Conservation (phyloP, 352 stramenopile genomes). For the Poterioochromonas sp. region DNA sequence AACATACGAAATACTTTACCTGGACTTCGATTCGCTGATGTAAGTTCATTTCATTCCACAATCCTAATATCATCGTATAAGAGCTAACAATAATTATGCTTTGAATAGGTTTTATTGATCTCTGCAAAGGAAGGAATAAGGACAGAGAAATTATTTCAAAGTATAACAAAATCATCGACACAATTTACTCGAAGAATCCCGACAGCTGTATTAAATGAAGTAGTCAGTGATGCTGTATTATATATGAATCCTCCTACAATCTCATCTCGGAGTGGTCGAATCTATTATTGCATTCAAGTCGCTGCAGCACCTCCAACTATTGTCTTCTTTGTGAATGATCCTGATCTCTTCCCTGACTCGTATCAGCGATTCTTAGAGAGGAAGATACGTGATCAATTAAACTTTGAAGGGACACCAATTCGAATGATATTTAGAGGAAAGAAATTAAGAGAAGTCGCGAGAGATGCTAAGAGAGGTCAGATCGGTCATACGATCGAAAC, state of each 20-base stretch:
- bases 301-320: slow-evolving; percentile 60
- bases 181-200: slow-evolving; percentile 58
- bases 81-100: not conserved
- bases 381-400: slow-evolving; percentile 30
- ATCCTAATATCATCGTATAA: not conserved
- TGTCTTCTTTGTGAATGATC: slow-evolving; percentile 70
- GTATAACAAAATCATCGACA: slow-evolving; percentile 56
- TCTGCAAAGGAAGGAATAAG: slow-evolving; percentile 65
- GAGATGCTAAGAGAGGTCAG: slow-evolving; percentile 4
- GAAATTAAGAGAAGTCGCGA: not conserved
- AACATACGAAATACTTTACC: slow-evolving; percentile 57
- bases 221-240: slow-evolving; percentile 65
- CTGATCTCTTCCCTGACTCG: slow-evolving; percentile 62
- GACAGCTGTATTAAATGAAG: slow-evolving; percentile 67
- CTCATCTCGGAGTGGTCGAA: slow-evolving; percentile 49
- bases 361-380: slow-evolving; percentile 49
- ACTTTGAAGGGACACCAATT: slow-evolving; percentile 32
- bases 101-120: slow-evolving; percentile 63
- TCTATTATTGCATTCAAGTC: slow-evolving; percentile 71
- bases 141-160: slow-evolving; percentile 64
- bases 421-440: slow-evolving; percentile 30
- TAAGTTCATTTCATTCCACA: not conserved
- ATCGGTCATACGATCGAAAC: no score
- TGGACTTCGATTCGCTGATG: slow-evolving; percentile 44
- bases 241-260: slow-evolving; percentile 63